Percentiles rank a stretch among this genome's conserved stretches.
These are phyloP conservation scores for Daldinia childiae DNA, from an alignment of 495 filamentous ascomycete species.

Conservation along the genomic window DNA sequence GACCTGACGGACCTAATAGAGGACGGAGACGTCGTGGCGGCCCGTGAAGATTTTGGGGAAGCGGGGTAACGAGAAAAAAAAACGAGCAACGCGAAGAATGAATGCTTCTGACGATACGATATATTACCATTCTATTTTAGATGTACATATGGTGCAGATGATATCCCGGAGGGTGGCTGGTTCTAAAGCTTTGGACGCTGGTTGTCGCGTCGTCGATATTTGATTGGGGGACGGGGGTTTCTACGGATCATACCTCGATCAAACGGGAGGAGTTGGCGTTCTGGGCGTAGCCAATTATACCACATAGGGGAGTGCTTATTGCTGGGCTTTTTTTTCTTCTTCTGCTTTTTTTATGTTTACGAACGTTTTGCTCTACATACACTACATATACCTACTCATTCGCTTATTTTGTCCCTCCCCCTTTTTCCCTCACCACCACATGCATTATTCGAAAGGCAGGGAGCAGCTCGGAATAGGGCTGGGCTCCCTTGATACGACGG, in stretches of 20 bases:
- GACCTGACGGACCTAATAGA: conserved; percentile 83
- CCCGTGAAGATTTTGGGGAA: conserved; percentile 15
- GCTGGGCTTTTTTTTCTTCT: conserved; percentile 20
- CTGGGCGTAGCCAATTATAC: conserved; percentile 44
- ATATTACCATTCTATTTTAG: conserved; percentile 44
- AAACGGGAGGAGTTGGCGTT: conserved; percentile 37
- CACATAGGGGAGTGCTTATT: conserved; percentile 39
- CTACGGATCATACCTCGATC: conserved; percentile 29
- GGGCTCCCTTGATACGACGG: neutral
- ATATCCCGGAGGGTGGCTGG: conserved; percentile 40
- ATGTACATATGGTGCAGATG: conserved; percentile 46
- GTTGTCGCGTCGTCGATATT: conserved; percentile 28
- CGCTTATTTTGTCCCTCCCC: conserved; percentile 26
- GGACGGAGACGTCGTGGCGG: conserved; percentile 77
- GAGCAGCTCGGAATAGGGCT: conserved; percentile 1
- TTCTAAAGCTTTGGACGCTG: conserved; percentile 29
- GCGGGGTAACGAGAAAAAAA: conserved; percentile 25
- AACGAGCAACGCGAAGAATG: conserved; percentile 28
- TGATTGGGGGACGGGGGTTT: conserved; percentile 25
- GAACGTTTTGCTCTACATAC: conserved; percentile 16
- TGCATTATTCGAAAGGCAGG: conserved; percentile 7
- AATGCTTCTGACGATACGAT: conserved; percentile 39
- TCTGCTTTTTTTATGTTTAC: conserved; percentile 19
- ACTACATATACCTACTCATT: conserved; percentile 27
- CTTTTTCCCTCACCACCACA: neutral